Base-by-base conservation (phyloP, 2,329 filamentous ascomycete species). In the Aspergillus melleus region DNA sequence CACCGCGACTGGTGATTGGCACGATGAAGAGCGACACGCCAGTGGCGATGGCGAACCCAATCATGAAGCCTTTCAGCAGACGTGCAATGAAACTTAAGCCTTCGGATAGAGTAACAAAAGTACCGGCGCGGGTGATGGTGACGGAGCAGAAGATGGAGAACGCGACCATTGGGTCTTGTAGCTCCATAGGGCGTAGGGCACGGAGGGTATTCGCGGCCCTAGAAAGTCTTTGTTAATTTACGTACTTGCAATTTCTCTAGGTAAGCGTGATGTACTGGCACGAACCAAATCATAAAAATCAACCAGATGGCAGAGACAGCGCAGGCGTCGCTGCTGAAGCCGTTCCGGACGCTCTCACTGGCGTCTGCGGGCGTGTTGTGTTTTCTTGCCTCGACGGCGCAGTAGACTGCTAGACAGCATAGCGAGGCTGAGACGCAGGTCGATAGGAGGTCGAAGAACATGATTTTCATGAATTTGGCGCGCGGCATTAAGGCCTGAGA, bases 231-330 rank as follows among this genome's bases (percentile, higher is more conserved):
- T 14, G 30, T 36, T 14, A 36, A 14, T 9, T 1, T 36, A 5
- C 8, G 3, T 29, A 2, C 26, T 29, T 29, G 1, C 1, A 29
- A 9, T 29, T 29, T 4, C 26, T 29, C 8, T 29, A 29, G 6
- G 26, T n/a, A n/a, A n/a, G n/a, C n/a, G n/a, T n/a, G n/a, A n/a
- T n/a, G n/a, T n/a, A n/a, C n/a, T n/a, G n/a, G n/a, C n/a, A n/a
- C n/a, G n/a, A n/a, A n/a, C 79, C 87, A 92, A 53, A 90, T 88
- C 72, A 86, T 84, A 61, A 85, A 82, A 68, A 91, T 86, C 1
- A 92, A 79, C 87, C 88, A 92, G 2, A 91, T 77, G 0, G 78
- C 89, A 49, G 86, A 85, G 0, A 91, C 88, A 1, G 84, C 88
- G 14, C 85, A 85, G 58, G 90, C 88, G 49, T 87, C 88, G 16